Base-by-base conservation (phyloP, 2,329 filamentous ascomycete genomes). In the Blumeriella jaapii region DNA sequence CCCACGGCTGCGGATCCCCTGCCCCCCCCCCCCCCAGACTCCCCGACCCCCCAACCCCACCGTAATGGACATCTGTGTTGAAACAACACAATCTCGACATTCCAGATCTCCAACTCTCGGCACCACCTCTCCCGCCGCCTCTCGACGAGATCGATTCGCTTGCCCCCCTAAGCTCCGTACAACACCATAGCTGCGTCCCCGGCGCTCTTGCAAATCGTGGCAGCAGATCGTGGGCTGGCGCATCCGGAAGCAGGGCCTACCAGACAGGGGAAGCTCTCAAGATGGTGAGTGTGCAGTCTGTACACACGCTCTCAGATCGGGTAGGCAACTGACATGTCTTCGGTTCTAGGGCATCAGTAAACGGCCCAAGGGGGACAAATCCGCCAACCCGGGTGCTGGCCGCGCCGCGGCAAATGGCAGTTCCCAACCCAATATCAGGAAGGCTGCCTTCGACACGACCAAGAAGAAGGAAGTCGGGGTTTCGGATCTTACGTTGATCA, bases 381-480 rank as follows among this genome's bases (percentile, higher is more conserved):
- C 43, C 26, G 45, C 46, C 9, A 50, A 52, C 41, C 46, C 48
- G 23, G 38, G 42, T 36, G 46, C 44, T 26, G 49, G 45, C 27
- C 43, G 47, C 26, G 41, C 36, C 24, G 46, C 41, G 13, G 43
- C 41, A 9, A 42, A 42, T 12, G 44, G 44, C 19, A 46, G 44
- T 24, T 44, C 49, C 22, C 55, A 56, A 39, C 53, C 76, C 44
- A 84, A 83, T 61, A 84, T 93, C 50, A 89, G 87, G 64, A 96
- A 96, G 29, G 91, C 91, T 45, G 84, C 83, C 42, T 98, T 93
- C 63, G 91, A 98, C 60, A 84, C 78, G 42, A 83, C 79, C 48
- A 96, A 96, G 72, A 98, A 96, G 78, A 96, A 94, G 73, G 87
- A 98, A 62, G 91, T 98, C 51, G 91, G 91, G 48, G 91, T 98